Percentiles rank a stretch among this genome's conserved stretches.
These are phyloP conservation scores for Otatea glauca DNA, from an alignment of 176 grass and related monocot species.

Conservation along the genomic window DNA sequence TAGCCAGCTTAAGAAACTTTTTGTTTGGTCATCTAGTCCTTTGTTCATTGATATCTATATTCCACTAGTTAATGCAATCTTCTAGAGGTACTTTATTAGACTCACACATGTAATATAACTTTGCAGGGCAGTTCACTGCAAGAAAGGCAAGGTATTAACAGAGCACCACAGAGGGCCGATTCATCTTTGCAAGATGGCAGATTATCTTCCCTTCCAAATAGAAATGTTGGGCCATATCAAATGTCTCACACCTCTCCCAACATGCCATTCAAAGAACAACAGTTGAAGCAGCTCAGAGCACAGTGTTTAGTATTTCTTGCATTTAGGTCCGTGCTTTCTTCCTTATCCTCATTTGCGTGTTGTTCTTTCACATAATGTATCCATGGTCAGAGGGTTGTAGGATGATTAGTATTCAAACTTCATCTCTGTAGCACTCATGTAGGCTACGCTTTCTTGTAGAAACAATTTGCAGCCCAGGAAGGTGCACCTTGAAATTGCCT, in stretches of 20 bases:
- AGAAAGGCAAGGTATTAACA: slow-evolving; percentile 65
- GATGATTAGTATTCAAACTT: slow-evolving; percentile 24
- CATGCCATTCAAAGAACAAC: slow-evolving; percentile 89
- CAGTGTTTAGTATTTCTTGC: slow-evolving; percentile 99
- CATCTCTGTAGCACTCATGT: slow-evolving; percentile 41
- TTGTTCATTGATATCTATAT: slow-evolving; percentile 35
- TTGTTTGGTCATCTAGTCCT: slow-evolving; percentile 36
- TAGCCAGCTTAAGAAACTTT: slow-evolving; percentile 24
- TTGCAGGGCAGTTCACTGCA: slow-evolving; percentile 76
- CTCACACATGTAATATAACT: slow-evolving; percentile 20
- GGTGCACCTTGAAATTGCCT: slow-evolving; percentile 96
- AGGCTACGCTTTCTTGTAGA: slow-evolving; percentile 53
- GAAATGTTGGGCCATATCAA: slow-evolving; percentile 54
- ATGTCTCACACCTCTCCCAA: slow-evolving; percentile 59
- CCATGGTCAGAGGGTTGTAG: slow-evolving; percentile 17
- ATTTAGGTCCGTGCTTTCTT: slow-evolving; percentile 65
- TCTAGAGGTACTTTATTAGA: slow-evolving; percentile 39
- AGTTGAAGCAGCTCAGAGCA: slow-evolving; percentile 98
- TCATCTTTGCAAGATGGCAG: slow-evolving; percentile 57
- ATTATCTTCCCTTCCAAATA: slow-evolving; percentile 50
- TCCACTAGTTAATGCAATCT: slow-evolving; percentile 23
- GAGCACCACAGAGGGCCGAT: slow-evolving; percentile 56
- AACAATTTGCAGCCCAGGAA: slow-evolving; percentile 87
- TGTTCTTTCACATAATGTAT: slow-evolving; percentile 10
- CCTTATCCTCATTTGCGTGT: background rate